Evolutionary conservation across 1,284 basidiomycete species (phyloP).

Genomic region (Anthracocystis setariae): DNA sequence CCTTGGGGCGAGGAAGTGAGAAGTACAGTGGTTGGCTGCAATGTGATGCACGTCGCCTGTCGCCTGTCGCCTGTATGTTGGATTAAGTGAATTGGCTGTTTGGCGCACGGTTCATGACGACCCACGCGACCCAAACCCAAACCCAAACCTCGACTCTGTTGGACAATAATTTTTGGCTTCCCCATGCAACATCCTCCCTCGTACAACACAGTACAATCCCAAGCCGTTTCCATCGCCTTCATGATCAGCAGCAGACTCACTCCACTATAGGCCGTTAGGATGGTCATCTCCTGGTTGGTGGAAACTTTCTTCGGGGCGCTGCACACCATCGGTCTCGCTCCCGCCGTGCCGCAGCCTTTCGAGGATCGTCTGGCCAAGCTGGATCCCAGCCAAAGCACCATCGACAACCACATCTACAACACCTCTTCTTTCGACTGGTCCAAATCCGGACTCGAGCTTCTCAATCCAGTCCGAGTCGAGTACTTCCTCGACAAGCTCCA

Average conservation of each 20-base stretch:
- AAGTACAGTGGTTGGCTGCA: neutral
- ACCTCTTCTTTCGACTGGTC: slow-evolving; percentile 35
- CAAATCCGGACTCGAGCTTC: slow-evolving; percentile 21
- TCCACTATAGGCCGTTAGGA: no score
- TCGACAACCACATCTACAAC: slow-evolving; percentile 51
- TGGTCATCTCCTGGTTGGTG: slow-evolving; percentile 8
- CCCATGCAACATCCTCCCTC: no score
- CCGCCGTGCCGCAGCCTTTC: slow-evolving; percentile 48
- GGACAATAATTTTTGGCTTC: no score
- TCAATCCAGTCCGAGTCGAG: slow-evolving; percentile 41
- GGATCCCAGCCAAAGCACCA: slow-evolving; percentile 48
- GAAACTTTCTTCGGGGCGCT: slow-evolving; percentile 26
- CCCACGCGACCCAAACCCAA: neutral
- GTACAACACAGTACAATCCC: no score
- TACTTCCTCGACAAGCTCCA: slow-evolving; percentile 45
- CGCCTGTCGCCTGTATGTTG: no score
- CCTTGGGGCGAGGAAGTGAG: neutral
- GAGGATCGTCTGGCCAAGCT: slow-evolving; percentile 60
- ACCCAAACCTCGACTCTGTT: no score
- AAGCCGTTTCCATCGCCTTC: no score
- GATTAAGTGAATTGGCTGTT: no score
- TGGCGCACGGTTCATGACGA: neutral
- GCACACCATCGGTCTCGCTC: slow-evolving; percentile 30
- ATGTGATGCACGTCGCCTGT: neutral
- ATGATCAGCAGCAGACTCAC: no score